Base-by-base conservation (phyloP, 371 early-diverging fungal species). In the Dichotomocladium elegans region DNA sequence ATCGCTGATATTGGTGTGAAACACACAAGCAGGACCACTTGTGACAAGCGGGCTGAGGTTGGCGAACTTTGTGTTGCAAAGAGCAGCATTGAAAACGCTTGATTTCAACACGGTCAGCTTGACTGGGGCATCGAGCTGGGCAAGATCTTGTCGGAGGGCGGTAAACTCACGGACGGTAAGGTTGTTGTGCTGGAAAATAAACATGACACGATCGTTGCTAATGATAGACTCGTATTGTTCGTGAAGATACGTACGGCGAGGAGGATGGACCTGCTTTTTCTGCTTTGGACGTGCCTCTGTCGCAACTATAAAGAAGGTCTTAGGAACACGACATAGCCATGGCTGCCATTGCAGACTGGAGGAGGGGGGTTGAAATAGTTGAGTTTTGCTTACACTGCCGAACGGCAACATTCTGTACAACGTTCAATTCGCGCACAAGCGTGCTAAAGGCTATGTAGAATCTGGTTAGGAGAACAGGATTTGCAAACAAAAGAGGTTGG, bases 161-260 rank as follows among this genome's bases (percentile, higher is more conserved):
- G 80, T 76, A 55, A 83, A 68, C 51, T 86, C 86, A 28, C 76
- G 61, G 26, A 84, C 80, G 0, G 77, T 77, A 63, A 86, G 67
- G 55, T 86, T 86, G 75, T 84, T 86, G 70, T 84, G 83, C 58
- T 86, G 86, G 40, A 81, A 76, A 47, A 86, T 68, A 53, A 86
- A 70, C 47, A 84, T 57, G 53, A 77, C 71, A 21, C 83, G 71
- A 63, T 83, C 83, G 41, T 74, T 59, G 24, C 70, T 55, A 27
- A 85, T 48, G 29, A 81, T 59, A 6, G 70, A 54, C 26, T 64
- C 50, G 57, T 85, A 85, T 53, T 75, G 61, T 35, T 81, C 63
- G 51, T 79, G 70, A 22, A 81, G 67, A 44, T 72, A 85, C 2
- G 65, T 64, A 50, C 78, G 78, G 34, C 72, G 61, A 19, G 78